These are phyloP conservation scores for Ophioceras dolichostomum DNA, from an alignment of 2,329 filamentous ascomycete species.

Conservation along the genomic window DNA sequence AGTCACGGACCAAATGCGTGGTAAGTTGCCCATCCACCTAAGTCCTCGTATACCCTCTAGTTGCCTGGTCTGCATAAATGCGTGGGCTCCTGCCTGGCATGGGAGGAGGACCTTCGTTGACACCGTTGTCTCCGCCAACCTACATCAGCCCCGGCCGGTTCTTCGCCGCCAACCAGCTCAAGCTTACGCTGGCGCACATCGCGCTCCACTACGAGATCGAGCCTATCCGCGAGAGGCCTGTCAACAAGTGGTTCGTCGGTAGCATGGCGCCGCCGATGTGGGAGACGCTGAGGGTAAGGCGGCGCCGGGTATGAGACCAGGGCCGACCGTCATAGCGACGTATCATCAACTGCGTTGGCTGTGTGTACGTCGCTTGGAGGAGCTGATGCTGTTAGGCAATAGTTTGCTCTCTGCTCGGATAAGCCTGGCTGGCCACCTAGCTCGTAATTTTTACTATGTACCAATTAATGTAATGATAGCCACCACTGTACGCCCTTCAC, in stretches of 20 bases:
- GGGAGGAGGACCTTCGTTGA: not conserved
- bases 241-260: conserved; percentile 4
- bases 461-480: no score
- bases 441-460: no score
- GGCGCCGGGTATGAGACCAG: not conserved
- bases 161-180: conserved; percentile 25
- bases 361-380: no score
- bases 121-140: not conserved
- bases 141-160: conserved; percentile 20
- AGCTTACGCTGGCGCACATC: conserved; percentile 21
- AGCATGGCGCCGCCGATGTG: conserved; percentile 5
- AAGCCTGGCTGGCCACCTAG: no score
- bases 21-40: conserved; percentile 9
- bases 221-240: conserved; percentile 5
- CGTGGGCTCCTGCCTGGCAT: no score
- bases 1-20: conserved; percentile 23
- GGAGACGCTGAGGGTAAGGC: conserved; percentile 2
- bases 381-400: no score
- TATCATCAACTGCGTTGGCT: no score
- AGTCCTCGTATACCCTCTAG: no score
- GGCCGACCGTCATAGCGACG: no score
- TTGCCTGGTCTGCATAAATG: no score
- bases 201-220: conserved; percentile 22
- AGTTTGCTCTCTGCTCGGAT: no score
- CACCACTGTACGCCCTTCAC: no score